These are phyloP conservation scores for Luzula sylvatica DNA, from an alignment of 176 grass and related monocot species.

Conservation along the genomic window DNA sequence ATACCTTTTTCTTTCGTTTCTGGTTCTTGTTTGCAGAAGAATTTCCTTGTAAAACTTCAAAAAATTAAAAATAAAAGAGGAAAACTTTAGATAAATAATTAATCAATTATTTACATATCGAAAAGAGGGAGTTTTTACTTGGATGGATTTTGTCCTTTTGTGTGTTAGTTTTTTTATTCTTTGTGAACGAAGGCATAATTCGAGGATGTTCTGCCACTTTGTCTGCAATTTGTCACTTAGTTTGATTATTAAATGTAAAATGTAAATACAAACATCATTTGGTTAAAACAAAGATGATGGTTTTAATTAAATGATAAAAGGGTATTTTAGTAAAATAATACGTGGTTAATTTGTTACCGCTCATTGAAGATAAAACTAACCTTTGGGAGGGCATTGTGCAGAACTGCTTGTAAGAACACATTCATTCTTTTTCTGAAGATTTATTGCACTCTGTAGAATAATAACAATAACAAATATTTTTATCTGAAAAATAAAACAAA, in stretches of 20 bases:
- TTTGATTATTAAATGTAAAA: neutral
- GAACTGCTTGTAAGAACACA: neutral
- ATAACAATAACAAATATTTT: too few species aligned
- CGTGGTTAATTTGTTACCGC: too few species aligned
- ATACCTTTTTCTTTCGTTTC: constrained; percentile 11
- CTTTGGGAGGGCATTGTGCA: neutral
- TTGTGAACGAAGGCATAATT: constrained; percentile 36
- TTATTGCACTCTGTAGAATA: neutral
- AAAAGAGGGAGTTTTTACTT: constrained; percentile 20
- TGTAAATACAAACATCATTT: neutral
- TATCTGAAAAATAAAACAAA: too few species aligned
- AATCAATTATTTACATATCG: neutral
- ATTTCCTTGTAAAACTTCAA: too few species aligned
- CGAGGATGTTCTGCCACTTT: constrained; percentile 21
- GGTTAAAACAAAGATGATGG: too few species aligned
- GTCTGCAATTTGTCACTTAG: constrained; percentile 11
- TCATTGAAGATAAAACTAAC: neutral
- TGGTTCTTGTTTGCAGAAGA: too few species aligned
- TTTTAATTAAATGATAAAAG: too few species aligned
- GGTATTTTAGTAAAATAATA: too few species aligned
- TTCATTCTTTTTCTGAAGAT: constrained; percentile 12
- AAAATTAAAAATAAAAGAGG: neutral
- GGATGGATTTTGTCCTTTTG: constrained; percentile 18
- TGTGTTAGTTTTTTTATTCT: constrained; percentile 29
- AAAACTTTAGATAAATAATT: neutral